Conservation (phyloP, 2,329 filamentous ascomycete species). For the Stagonosporopsis tanaceti region DNA sequence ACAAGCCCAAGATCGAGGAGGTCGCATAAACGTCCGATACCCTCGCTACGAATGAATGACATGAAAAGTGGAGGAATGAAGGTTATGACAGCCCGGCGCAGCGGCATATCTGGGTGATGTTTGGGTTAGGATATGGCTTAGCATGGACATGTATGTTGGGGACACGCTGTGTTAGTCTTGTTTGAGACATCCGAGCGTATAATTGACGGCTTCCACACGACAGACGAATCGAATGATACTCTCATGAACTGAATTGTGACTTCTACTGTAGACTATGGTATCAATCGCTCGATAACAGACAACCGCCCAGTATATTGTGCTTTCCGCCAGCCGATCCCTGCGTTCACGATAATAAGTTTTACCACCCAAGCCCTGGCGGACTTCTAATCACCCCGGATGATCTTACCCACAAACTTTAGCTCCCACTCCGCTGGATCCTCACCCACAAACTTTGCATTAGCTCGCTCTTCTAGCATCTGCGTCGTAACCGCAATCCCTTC, state of each 20-base stretch:
- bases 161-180: conserved; percentile 11
- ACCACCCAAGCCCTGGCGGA: not conserved
- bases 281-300: conserved; percentile 13
- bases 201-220: conserved; percentile 19
- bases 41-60: conserved; percentile 24
- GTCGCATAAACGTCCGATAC: conserved; percentile 40
- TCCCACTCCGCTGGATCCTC: conserved; percentile 48
- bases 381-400: conserved; percentile 38
- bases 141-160: conserved; percentile 6
- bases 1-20: conserved; percentile 58
- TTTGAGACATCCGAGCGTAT: conserved; percentile 5
- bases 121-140: conserved; percentile 2
- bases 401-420: conserved; percentile 48
- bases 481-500: conserved; percentile 43
- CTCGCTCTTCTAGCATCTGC: conserved; percentile 37
- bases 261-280: conserved; percentile 5
- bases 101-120: conserved; percentile 5
- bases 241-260: not conserved
- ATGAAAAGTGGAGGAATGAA: conserved; percentile 9
- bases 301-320: not conserved
- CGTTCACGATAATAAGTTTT: not conserved
- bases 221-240: conserved; percentile 20
- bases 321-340: not conserved
- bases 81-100: conserved; percentile 15
- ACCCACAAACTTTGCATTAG: conserved; percentile 41